phyloP scores from a whole-genome alignment of 257 asterid genomes.

The Solanum lycopersicoides region DNA sequence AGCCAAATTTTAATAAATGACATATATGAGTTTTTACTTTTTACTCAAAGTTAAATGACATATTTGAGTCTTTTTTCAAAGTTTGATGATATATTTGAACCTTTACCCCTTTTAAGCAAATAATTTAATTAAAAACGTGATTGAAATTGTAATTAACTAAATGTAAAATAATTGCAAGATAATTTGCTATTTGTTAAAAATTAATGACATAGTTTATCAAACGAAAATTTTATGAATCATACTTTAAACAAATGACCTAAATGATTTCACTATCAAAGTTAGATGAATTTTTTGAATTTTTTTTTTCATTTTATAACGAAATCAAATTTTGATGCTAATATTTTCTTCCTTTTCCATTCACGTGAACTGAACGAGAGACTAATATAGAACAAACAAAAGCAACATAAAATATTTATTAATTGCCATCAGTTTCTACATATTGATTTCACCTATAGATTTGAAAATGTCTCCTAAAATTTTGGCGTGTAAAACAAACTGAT shows the following conservation, averaged over 20 bases:
- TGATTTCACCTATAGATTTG: neutral
- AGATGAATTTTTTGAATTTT: no score
- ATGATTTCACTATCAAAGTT: neutral
- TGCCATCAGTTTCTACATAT: neutral
- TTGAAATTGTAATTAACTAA: no score
- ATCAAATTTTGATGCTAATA: neutral
- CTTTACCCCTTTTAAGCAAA: neutral
- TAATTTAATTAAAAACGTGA: no score
- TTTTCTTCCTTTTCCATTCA: neutral
- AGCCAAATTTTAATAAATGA: no score
- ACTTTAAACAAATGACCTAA: neutral
- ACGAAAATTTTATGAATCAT: no score
- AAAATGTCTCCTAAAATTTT: neutral
- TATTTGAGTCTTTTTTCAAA: neutral
- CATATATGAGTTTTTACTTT: neutral
- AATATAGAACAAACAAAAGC: neutral
- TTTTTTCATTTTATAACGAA: neutral
- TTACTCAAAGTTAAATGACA: no score
- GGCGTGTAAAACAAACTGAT: neutral
- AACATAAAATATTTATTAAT: neutral
- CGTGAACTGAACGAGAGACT: neutral
- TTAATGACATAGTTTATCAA: neutral
- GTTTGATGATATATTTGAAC: neutral
- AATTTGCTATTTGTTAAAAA: no score
- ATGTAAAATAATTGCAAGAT: no score